Evolutionary conservation across 257 asterid genomes (phyloP).

Genomic region (Verbascum thapsus): DNA sequence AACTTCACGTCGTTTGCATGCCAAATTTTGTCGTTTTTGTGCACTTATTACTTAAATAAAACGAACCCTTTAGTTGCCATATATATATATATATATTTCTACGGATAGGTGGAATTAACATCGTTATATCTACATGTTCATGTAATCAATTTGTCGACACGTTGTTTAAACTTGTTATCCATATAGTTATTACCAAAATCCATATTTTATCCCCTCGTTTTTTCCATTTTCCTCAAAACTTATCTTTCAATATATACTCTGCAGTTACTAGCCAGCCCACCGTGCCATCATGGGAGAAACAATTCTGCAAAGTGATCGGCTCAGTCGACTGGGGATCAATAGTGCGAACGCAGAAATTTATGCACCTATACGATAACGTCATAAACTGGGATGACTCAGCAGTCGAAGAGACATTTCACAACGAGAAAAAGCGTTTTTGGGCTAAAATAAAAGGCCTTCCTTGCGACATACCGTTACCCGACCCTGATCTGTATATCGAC

Average conservation of each 20-base stretch:
- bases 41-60: neutral
- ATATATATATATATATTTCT: neutral
- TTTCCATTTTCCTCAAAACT: too few species aligned
- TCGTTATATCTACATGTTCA: conserved; percentile 8
- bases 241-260: conserved; percentile 29
- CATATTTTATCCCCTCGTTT: neutral
- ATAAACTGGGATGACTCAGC: conserved; percentile 77
- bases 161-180: too few species aligned
- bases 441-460: conserved; percentile 53
- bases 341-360: conserved; percentile 51
- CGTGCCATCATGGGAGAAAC: conserved; percentile 78
- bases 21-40: neutral
- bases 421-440: conserved; percentile 74
- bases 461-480: conserved; percentile 51
- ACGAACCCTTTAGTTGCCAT: neutral
- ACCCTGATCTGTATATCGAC: conserved; percentile 65
- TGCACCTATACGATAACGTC: conserved; percentile 56
- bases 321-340: conserved; percentile 64
- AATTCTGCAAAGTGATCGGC: conserved; percentile 66
- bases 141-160: conserved; percentile 4
- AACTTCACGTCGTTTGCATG: conserved; percentile 17
- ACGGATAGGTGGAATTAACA: too few species aligned
- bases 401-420: conserved; percentile 64
- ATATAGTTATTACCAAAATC: neutral
- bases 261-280: conserved; percentile 61